Percentiles rank a stretch among this genome's conserved stretches.
phyloP scores from a whole-genome alignment of 345 rosid species.

The Erysimum cheiranthoides region DNA sequence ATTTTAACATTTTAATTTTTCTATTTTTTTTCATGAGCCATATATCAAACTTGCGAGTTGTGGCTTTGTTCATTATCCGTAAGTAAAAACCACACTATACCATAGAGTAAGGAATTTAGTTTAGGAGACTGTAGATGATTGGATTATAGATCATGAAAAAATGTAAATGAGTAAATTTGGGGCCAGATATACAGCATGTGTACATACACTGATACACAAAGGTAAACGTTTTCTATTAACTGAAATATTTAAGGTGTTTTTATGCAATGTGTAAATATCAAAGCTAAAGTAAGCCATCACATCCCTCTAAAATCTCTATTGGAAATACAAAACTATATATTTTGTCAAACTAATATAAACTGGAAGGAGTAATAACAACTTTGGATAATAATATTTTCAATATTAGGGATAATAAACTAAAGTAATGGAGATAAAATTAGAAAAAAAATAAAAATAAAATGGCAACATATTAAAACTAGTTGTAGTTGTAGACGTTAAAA shows the following conservation, averaged over 20 bases:
- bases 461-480: too few species aligned
- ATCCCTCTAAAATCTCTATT: too few species aligned
- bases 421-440: neutral
- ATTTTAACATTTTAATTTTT: neutral
- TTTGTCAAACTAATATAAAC: too few species aligned
- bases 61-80: neutral
- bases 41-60: neutral
- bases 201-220: neutral
- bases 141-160: neutral
- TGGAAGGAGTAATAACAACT: neutral
- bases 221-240: neutral
- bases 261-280: neutral
- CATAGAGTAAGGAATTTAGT: neutral
- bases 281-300: neutral
- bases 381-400: constrained; percentile 2
- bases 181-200: neutral
- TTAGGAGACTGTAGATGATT: neutral
- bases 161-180: neutral
- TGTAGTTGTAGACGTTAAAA: too few species aligned
- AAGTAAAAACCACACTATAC: neutral
- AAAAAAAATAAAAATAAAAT: too few species aligned
- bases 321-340: too few species aligned
- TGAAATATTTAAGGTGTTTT: neutral
- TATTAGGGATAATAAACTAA: too few species aligned
- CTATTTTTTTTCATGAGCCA: neutral